Evolutionary conservation across 495 filamentous ascomycete species (phyloP), one percentile per base, ranked within the genome.

Genomic region (Aspergillus nidulans): DNA sequence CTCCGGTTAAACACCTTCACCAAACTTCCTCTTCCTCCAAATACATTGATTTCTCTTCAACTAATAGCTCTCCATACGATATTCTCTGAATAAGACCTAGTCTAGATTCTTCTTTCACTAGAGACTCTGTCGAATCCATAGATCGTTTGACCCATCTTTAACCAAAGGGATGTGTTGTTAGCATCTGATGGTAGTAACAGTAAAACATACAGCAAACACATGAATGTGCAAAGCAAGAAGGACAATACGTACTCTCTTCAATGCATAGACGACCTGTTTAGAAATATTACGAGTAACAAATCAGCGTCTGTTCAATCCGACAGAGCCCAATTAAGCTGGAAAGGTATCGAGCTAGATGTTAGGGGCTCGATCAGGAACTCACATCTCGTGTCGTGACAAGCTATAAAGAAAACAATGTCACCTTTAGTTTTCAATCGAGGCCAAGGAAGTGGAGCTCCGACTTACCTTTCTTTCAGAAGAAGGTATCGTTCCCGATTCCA

Each of bases 301-400:
- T 44, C 20, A 44, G 41, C 20, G 4, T 39, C 4, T 12, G 18
- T 39, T 5, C n/a, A 16, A 30, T 30, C 10, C 26, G 5, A 10
- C 26, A 30, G 26, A 30, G n/a, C n/a, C n/a, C n/a, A n/a, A n/a
- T n/a, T n/a, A 30, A 30, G 26, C 26, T 30, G 32, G 32, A 36
- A 15, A 15, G 32, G 13, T 7, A 36, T 28, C 9, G 26, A 9
- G 26, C 9, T 9, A 10, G 41, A 4, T 23, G 19, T 9, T 23
- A 44, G 41, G 9, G 32, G 6, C 12, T 8, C 3, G 3, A 39
- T 39, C n/a, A n/a, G 36, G 6, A 25, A 75, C 82, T 70, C 60
- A 87, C 86, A 65, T 90, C 86, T 4, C 77, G 68, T 1, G 84
- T 77, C 0, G 82, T 87, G 3, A 89, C 76, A 0, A 86, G 54